phyloP scores from a whole-genome alignment of 129 eudicot species.

The Lactuca saligna region DNA sequence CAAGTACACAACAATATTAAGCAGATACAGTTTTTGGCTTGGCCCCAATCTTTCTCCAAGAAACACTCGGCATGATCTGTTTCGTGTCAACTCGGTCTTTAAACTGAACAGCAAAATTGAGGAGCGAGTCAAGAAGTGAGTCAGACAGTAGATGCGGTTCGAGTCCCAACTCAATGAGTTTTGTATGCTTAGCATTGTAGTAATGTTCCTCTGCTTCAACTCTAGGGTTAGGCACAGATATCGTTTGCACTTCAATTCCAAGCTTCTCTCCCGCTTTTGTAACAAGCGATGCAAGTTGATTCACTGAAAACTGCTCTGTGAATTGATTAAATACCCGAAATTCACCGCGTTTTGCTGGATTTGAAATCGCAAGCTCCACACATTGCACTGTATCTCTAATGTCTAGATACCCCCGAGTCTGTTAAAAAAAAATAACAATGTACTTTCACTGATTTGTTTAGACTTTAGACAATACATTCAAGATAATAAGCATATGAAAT shows the following conservation, averaged over 20 bases:
- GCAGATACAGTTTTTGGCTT: constrained; percentile 95
- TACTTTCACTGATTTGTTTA: neutral
- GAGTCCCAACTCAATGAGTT: constrained; percentile 84
- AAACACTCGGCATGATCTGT: constrained; percentile 98
- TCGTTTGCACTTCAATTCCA: constrained; percentile 77
- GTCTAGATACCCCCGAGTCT: constrained; percentile 97
- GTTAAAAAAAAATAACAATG: constrained; percentile 1
- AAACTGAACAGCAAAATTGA: constrained; percentile 70
- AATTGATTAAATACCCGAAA: constrained; percentile 94
- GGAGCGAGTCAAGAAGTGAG: constrained; percentile 88
- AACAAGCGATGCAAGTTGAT: constrained; percentile 85
- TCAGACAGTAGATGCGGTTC: constrained; percentile 91
- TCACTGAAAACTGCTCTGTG: constrained; percentile 94
- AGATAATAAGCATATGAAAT: constrained; percentile 3
- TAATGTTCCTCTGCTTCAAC: constrained; percentile 99
- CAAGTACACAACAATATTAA: constrained; percentile 22
- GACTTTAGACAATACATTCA: too few relatives aligned
- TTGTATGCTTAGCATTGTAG: constrained; percentile 96
- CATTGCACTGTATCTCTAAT: constrained; percentile 96
- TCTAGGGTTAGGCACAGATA: constrained; percentile 95
- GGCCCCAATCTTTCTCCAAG: constrained; percentile 91
- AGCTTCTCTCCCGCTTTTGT: constrained; percentile 90
- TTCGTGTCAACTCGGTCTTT: constrained; percentile 81
- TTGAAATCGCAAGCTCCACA: constrained; percentile 91
- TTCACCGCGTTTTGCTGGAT: constrained; percentile 94